Base-by-base conservation (phyloP, 2,329 filamentous ascomycete species). In the Endocalyx cinctus region DNA sequence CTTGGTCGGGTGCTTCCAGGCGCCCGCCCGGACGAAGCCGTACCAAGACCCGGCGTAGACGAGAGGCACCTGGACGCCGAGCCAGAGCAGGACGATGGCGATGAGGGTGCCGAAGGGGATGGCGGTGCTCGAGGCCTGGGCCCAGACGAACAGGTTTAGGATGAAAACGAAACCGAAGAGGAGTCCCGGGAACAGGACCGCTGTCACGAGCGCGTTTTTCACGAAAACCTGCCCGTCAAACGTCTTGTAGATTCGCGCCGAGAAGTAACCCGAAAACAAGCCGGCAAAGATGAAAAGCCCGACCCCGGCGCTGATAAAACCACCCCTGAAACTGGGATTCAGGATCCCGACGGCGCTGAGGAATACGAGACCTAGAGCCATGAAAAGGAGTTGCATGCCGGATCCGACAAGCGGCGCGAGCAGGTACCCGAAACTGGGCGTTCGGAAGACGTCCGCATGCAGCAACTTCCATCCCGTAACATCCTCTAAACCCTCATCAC, bases 91-190 rank as follows among this genome's bases (percentile, higher is more conserved):
- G 14, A 87, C 60, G 3, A 94, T 75, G 6, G 69, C 82, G 19
- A 92, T 54, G 4, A 94, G 69, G 0, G 86, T 92, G 20, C 82
- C 75, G 47, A 94, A 89, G 0, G 87, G 87, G 20, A 94, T 81
- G 1, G 87, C 87, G 2, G 87, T 94, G 57, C 84, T 89, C 10
- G 85, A 92, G 1, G 87, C 85, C 60, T 94, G 86, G 1, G 86
- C 82, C 87, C 87, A 94, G 38, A 92, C 85, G 54, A 94, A 94
- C 8, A 94, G 69, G 57, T 94, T 94, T 38, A 94, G 71, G 31
- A 90, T 72, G 60, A 94, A 87, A 22, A 89, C 65, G 18, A 84
- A 70, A 7, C 72, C 67, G 53, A 94, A 94, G 1, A 85, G 64
- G 5, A 92, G 69, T 2, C 87, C 87, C 0, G 87, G 87, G 54